A percentile compares a stretch with the other conserved stretches of the same genome.
These are phyloP conservation scores for Meyerozyma sp. DNA, from an alignment of 1,139 yeast genomes.

Conservation along the genomic window DNA sequence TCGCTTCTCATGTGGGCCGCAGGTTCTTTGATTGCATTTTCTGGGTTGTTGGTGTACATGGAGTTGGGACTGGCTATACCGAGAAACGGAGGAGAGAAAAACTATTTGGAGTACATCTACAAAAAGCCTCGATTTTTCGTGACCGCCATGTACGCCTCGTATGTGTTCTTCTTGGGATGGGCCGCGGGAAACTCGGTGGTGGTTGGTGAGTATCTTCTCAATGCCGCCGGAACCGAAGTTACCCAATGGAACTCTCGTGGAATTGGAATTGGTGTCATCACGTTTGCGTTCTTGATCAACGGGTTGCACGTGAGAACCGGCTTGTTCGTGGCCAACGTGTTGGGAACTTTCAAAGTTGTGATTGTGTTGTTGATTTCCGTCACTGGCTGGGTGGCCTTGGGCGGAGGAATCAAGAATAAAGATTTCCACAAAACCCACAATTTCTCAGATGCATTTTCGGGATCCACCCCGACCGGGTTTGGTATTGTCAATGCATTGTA, in stretches of 20 bases:
- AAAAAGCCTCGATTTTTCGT: conserved; percentile 64
- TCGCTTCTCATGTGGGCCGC: conserved; percentile 71
- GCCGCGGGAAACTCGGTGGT: conserved; percentile 69
- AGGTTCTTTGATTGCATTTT: conserved; percentile 68
- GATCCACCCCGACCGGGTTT: conserved; percentile 59
- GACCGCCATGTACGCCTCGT: conserved; percentile 71
- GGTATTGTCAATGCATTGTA: conserved; percentile 75
- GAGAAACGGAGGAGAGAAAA: conserved; percentile 85
- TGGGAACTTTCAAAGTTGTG: conserved; percentile 68
- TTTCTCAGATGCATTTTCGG: conserved; percentile 56
- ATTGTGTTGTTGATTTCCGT: conserved; percentile 64
- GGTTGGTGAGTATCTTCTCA: conserved; percentile 47
- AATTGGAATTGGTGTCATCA: conserved; percentile 67
- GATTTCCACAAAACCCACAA: conserved; percentile 50
- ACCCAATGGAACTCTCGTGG: conserved; percentile 75
- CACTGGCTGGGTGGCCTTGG: conserved; percentile 80
- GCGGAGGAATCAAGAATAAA: conserved; percentile 56
- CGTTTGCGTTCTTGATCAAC: conserved; percentile 67
- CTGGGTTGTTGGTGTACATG: conserved; percentile 74
- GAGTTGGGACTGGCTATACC: conserved; percentile 85
- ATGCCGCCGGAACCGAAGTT: conserved; percentile 66
- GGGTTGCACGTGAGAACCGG: conserved; percentile 61
- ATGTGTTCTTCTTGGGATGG: conserved; percentile 77
- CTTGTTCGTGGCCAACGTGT: conserved; percentile 57
- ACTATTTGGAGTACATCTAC: conserved; percentile 70